These are phyloP conservation scores for Cicer pinnatifidum DNA, from an alignment of 306 rosid genomes.

Conservation along the genomic window DNA sequence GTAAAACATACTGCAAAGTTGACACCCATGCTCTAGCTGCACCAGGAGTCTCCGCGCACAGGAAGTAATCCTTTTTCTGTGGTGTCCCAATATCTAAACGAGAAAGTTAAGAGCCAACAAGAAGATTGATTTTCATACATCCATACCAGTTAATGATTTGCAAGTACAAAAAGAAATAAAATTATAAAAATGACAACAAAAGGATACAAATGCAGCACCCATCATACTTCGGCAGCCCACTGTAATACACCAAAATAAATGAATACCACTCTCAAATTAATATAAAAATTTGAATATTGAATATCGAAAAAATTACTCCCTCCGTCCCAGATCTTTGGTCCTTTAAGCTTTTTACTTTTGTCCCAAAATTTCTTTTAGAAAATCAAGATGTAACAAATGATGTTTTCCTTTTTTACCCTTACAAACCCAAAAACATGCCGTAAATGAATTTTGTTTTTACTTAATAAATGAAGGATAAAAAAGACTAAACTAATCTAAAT, in stretches of 20 bases:
- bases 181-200: constrained; percentile 6
- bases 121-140: constrained; percentile 11
- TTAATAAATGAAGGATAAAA: too few species aligned
- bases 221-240: constrained; percentile 90
- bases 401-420: too few species aligned
- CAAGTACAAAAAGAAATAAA: constrained; percentile 22
- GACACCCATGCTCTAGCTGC: constrained; percentile 99
- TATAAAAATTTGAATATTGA: background rate
- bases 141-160: background rate
- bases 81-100: constrained; percentile 89
- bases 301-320: too few species aligned
- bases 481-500: too few species aligned
- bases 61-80: constrained; percentile 94
- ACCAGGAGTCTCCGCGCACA: constrained; percentile 97
- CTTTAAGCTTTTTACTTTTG: too few species aligned
- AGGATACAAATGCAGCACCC: constrained; percentile 99
- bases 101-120: constrained; percentile 53
- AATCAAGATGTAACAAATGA: too few species aligned
- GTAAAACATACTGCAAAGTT: constrained; percentile 84
- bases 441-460: too few species aligned
- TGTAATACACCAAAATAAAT: constrained; percentile 46
- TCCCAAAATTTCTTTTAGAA: too few species aligned
- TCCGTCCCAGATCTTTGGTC: too few species aligned
- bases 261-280: constrained; percentile 32
- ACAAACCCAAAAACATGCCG: too few species aligned